Conservation (phyloP, 345 rosid species). For the Mercurialis annua region DNA sequence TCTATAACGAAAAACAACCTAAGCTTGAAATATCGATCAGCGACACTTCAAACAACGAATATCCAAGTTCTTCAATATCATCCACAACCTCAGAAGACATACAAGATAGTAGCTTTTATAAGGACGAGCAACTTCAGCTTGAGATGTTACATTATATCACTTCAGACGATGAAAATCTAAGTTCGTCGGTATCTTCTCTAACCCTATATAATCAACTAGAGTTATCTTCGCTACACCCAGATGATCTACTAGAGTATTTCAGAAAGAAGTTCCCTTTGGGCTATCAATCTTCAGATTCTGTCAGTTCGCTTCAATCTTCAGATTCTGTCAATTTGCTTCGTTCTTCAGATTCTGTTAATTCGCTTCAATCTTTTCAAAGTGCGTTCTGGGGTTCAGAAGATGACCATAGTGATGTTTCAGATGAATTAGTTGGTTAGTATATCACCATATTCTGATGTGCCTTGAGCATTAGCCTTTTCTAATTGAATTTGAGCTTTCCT, state of each 20-base stretch:
- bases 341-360: slow-evolving; percentile 18
- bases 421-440: slow-evolving; percentile 21
- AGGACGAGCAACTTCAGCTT: neutral
- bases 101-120: too few species aligned
- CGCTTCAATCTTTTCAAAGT: slow-evolving; percentile 3
- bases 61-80: neutral
- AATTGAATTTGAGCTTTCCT: too few species aligned
- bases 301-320: neutral
- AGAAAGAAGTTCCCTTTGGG: neutral
- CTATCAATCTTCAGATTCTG: slow-evolving; percentile 19
- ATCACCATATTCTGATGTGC: neutral
- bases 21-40: neutral
- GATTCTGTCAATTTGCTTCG: slow-evolving; percentile 14
- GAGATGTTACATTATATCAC: neutral
- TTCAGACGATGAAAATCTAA: slow-evolving; percentile 2
- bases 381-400: slow-evolving; percentile 3
- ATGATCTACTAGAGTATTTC: neutral
- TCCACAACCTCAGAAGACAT: slow-evolving; percentile 11
- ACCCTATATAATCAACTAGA: slow-evolving; percentile 4
- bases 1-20: neutral
- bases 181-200: neutral
- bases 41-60: neutral
- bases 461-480: too few species aligned
- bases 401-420: slow-evolving; percentile 2
- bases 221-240: neutral